Percentiles rank a stretch among this genome's conserved stretches.
These are phyloP conservation scores for Alopecurus myosuroides DNA, from an alignment of 176 grass and related monocot genomes.

Conservation along the genomic window DNA sequence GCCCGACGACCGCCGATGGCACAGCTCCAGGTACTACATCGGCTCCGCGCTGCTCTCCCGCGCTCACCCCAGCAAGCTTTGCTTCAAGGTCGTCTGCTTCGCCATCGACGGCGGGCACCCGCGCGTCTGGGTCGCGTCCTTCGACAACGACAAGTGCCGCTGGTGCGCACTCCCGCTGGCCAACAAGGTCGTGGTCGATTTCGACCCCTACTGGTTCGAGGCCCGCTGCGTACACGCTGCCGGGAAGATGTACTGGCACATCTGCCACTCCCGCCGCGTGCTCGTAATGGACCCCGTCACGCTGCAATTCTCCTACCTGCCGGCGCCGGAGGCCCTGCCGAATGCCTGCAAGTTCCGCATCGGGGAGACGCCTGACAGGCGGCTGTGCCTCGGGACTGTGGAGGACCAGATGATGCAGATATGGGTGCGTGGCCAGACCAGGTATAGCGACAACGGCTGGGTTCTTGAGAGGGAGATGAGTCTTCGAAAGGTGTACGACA, in stretches of 20 bases:
- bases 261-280: background rate
- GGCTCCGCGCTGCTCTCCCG: constrained; percentile 10
- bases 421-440: background rate
- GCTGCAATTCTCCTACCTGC: background rate
- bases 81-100: constrained; percentile 24
- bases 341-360: background rate
- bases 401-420: background rate
- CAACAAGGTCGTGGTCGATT: background rate
- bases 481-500: background rate
- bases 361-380: background rate
- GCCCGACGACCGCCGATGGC: background rate
- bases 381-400: background rate
- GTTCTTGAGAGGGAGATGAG: background rate
- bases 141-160: background rate
- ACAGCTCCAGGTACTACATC: background rate
- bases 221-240: background rate
- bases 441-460: background rate
- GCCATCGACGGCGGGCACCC: background rate
- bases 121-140: background rate
- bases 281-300: background rate
- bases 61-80: background rate
- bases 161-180: background rate
- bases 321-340: background rate
- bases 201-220: background rate
- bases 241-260: background rate